These are phyloP conservation scores for Scheffersomyces lignicola DNA, from an alignment of 1,139 yeast genomes.

Conservation along the genomic window DNA sequence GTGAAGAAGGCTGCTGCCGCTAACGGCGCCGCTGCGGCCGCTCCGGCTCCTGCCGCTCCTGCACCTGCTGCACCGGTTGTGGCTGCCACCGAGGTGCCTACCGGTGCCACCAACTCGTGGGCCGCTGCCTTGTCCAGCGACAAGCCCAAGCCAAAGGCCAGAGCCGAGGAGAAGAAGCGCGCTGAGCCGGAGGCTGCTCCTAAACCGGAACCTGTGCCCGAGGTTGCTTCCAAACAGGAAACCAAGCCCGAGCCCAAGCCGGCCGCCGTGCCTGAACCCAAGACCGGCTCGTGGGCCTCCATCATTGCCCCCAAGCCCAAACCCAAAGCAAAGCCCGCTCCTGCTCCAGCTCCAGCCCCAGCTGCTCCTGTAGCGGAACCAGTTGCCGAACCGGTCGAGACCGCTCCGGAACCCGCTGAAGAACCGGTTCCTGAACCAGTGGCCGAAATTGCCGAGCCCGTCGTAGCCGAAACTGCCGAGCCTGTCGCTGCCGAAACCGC, in stretches of 20 bases:
- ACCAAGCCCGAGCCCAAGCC: slow-evolving; percentile 28
- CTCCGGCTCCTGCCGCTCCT: background rate
- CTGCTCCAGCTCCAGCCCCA: slow-evolving; percentile 9
- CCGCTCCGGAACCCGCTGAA: slow-evolving; percentile 13
- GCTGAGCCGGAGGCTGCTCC: slow-evolving; percentile 8
- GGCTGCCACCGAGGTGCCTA: slow-evolving; percentile 13
- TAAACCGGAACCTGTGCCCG: slow-evolving; percentile 3
- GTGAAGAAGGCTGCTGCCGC: slow-evolving; percentile 4
- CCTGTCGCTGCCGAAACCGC: slow-evolving; percentile 3
- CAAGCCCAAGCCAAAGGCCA: slow-evolving; percentile 26
- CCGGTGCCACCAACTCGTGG: slow-evolving; percentile 42
- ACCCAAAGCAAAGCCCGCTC: slow-evolving; percentile 25
- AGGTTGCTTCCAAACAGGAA: slow-evolving; percentile 8
- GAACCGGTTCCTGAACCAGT: slow-evolving; percentile 12
- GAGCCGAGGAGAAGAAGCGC: slow-evolving; percentile 12
- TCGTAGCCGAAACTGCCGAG: slow-evolving; percentile 8
- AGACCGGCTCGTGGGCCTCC: slow-evolving; percentile 56
- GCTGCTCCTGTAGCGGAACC: slow-evolving; percentile 10
- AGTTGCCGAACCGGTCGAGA: slow-evolving; percentile 12
- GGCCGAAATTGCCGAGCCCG: slow-evolving; percentile 11
- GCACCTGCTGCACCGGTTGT: slow-evolving; percentile 4
- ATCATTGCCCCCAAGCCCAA: slow-evolving; percentile 57
- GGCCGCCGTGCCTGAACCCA: slow-evolving; percentile 31
- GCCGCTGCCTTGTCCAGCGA: slow-evolving; percentile 50
- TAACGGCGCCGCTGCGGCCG: background rate